A percentile compares a stretch with the other conserved stretches of the same genome.
Evolutionary conservation across 2,329 filamentous ascomycete genomes (phyloP).

Genomic region (Claviceps sorghi): DNA sequence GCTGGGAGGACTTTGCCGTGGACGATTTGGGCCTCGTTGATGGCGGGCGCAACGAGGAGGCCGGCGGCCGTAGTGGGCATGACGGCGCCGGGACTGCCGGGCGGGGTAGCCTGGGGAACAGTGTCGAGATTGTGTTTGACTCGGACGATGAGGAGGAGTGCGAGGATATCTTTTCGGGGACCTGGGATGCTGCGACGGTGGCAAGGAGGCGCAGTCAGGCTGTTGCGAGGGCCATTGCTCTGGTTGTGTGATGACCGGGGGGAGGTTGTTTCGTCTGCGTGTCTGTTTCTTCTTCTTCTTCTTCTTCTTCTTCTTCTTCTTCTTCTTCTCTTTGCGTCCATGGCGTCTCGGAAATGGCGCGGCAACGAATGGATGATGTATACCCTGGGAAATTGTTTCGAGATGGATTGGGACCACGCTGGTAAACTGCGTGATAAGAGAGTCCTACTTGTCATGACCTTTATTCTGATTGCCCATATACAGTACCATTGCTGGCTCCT

Average conservation of each 20-base stretch:
- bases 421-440: no score
- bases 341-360: background rate
- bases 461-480: no score
- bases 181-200: conserved; percentile 41
- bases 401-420: no score
- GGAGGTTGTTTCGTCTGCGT: background rate
- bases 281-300: background rate
- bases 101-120: background rate
- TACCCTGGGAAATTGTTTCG: no score
- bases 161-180: conserved; percentile 48
- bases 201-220: conserved; percentile 30
- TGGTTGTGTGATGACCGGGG: background rate
- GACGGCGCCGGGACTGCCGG: background rate
- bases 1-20: conserved; percentile 30
- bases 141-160: conserved; percentile 53
- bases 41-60: conserved; percentile 5
- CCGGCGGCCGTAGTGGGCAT: background rate
- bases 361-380: no score
- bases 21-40: conserved; percentile 5
- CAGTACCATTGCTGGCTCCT: no score
- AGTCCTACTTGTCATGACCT: no score
- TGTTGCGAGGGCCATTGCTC: conserved; percentile 11
- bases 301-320: background rate
- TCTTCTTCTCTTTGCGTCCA: background rate
- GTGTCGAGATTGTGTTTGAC: conserved; percentile 37